Conservation (phyloP, 192 early-diverging fungal species). For the Umbelopsis isabellina region DNA sequence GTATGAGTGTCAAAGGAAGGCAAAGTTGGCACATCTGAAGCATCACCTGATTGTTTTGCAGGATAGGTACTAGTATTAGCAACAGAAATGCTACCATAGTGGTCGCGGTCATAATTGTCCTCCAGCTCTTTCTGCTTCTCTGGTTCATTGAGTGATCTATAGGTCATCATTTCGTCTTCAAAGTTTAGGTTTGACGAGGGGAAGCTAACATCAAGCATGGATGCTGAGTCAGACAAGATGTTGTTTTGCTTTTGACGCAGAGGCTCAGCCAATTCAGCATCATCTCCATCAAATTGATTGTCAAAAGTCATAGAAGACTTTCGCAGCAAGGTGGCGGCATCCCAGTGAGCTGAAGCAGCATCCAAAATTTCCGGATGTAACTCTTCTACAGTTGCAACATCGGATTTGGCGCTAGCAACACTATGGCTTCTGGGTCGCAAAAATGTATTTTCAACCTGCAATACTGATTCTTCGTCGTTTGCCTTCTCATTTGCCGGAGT, state of each 20-base stretch:
- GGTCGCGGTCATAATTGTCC: background rate
- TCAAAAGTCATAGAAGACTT: background rate
- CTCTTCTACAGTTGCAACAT: background rate
- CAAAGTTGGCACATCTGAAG: background rate
- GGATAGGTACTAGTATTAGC: conserved; percentile 4
- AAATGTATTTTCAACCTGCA: background rate
- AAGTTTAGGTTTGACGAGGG: conserved; percentile 2
- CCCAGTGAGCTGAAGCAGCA: background rate
- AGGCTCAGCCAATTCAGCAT: background rate
- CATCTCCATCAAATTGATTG: background rate
- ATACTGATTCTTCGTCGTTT: background rate
- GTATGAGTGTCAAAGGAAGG: background rate
- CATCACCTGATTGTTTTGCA: background rate
- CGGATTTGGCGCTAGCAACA: background rate
- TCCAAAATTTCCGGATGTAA: background rate
- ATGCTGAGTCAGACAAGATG: background rate
- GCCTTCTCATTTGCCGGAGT: background rate
- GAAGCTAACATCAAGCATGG: conserved; percentile 1
- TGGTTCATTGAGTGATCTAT: background rate
- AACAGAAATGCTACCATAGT: background rate
- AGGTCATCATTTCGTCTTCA: conserved; percentile 2
- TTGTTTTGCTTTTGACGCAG: background rate
- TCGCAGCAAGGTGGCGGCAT: background rate
- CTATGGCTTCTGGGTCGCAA: conserved; percentile 8
- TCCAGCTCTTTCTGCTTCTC: background rate